A percentile compares a stretch with the other conserved stretches of the same genome.
phyloP scores from a whole-genome alignment of 2,329 filamentous ascomycete species.

The Hypomyces rosellus region DNA sequence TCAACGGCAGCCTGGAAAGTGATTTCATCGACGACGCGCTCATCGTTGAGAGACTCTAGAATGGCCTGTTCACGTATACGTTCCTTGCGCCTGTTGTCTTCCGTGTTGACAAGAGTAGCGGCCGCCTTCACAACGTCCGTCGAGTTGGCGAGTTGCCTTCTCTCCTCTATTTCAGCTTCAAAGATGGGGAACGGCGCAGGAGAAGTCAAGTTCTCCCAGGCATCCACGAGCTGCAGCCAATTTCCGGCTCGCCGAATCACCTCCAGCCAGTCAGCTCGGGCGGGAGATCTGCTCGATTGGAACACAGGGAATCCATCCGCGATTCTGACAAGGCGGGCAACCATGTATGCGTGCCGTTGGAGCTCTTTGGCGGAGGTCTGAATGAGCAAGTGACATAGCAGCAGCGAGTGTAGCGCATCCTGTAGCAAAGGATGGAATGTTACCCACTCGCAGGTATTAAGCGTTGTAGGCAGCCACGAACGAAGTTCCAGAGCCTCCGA shows the following conservation, averaged over 20 bases:
- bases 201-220: conserved; percentile 67
- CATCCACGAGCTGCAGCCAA: conserved; percentile 58
- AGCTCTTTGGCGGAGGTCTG: conserved; percentile 75
- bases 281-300: conserved; percentile 62
- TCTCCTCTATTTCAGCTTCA: not conserved
- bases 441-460: conserved; percentile 24
- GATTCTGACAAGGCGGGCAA: conserved; percentile 65
- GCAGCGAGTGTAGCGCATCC: conserved; percentile 70
- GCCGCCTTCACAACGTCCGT: conserved; percentile 12
- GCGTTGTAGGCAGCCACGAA: conserved; percentile 27
- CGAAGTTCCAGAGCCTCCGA: conserved; percentile 28
- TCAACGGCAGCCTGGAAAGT: conserved; percentile 57
- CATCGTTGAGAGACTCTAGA: conserved; percentile 60
- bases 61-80: conserved; percentile 59
- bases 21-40: conserved; percentile 60
- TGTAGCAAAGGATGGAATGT: conserved; percentile 78
- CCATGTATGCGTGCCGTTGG: conserved; percentile 74
- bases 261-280: conserved; percentile 75
- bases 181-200: conserved; percentile 46
- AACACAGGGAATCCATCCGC: conserved; percentile 78
- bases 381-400: conserved; percentile 71
- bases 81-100: conserved; percentile 50
- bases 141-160: too few relatives aligned
- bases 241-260: conserved; percentile 61
- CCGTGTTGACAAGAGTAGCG: conserved; percentile 18